Percentiles rank a stretch among this genome's conserved stretches.
Evolutionary conservation across 1,284 basidiomycete species (phyloP).

Genomic region (Chondrostereum purpureum): DNA sequence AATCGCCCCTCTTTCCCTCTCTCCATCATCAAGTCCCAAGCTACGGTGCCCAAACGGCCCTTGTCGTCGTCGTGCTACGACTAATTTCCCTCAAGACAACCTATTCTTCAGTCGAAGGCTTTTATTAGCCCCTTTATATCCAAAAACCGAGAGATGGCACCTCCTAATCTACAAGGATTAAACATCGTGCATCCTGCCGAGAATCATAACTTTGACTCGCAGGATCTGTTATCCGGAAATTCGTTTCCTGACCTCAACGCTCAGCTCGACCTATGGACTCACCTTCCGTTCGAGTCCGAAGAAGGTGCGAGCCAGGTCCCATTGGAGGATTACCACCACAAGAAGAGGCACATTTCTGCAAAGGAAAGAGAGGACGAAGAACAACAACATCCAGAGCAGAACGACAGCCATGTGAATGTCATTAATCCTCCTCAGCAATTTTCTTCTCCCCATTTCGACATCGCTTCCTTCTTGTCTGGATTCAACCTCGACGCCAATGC

Average conservation of each 20-base stretch:
- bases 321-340: conserved; percentile 29
- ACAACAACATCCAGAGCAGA: conserved; percentile 38
- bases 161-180: conserved; percentile 67
- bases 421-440: no score
- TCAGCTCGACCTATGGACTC: conserved; percentile 81
- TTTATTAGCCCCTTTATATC: neutral
- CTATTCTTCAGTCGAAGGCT: no score
- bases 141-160: conserved; percentile 13
- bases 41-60: neutral
- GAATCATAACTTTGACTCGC: conserved; percentile 35
- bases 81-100: neutral
- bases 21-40: neutral
- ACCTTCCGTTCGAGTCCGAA: conserved; percentile 72
- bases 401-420: conserved; percentile 53
- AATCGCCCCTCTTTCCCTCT: neutral
- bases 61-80: neutral
- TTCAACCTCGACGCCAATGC: conserved; percentile 58
- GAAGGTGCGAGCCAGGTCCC: conserved; percentile 38
- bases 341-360: conserved; percentile 24
- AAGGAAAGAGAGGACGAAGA: conserved; percentile 39
- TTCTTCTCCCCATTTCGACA: conserved; percentile 35
- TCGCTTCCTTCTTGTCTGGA: conserved; percentile 50
- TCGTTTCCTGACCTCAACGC: conserved; percentile 68
- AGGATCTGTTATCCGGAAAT: conserved; percentile 54
- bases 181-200: conserved; percentile 61